A percentile compares a stretch with the other conserved stretches of the same genome.
Conservation (phyloP, 805 yeast species). For the Debaryomyces prosopidis region DNA sequence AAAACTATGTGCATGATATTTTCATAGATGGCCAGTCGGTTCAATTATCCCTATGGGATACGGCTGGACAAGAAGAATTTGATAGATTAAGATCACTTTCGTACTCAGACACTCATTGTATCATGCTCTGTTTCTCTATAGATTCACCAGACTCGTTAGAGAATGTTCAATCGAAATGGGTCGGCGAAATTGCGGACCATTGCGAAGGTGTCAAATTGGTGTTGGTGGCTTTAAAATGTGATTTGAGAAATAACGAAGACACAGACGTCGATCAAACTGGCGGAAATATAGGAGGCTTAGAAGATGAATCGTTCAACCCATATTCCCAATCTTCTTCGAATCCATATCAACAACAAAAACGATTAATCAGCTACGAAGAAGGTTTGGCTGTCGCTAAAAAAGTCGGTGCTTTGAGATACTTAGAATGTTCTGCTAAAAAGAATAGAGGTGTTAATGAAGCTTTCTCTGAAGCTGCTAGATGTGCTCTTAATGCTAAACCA, state of each 20-base stretch:
- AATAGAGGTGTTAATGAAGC: slow-evolving; percentile 99
- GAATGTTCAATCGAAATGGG: slow-evolving; percentile 95
- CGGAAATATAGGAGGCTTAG: slow-evolving; percentile 18
- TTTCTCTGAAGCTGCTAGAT: slow-evolving; percentile 96
- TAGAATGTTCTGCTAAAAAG: slow-evolving; percentile 95
- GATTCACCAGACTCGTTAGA: slow-evolving; percentile 93
- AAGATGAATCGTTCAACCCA: slow-evolving; percentile 34
- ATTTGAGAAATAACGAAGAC: slow-evolving; percentile 72
- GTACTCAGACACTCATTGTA: slow-evolving; percentile 94
- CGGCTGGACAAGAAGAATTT: slow-evolving; percentile 99
- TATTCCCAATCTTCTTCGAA: slow-evolving; percentile 28
- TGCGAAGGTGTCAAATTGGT: slow-evolving; percentile 96
- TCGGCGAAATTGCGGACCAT: slow-evolving; percentile 93
- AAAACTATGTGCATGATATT: slow-evolving; percentile 95
- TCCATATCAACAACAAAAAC: slow-evolving; percentile 41
- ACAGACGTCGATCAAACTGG: slow-evolving; percentile 31
- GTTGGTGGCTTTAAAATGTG: slow-evolving; percentile 92
- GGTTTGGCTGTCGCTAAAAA: slow-evolving; percentile 90
- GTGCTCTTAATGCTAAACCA: slow-evolving; percentile 87
- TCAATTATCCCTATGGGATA: slow-evolving; percentile 94
- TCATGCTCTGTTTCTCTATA: slow-evolving; percentile 92
- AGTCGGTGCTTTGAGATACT: slow-evolving; percentile 90
- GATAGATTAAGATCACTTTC: slow-evolving; percentile 90
- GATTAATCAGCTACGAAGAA: slow-evolving; percentile 84
- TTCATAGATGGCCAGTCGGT: slow-evolving; percentile 93